phyloP scores from a whole-genome alignment of 2,329 filamentous ascomycete genomes.

The Nectriaceae sp. region DNA sequence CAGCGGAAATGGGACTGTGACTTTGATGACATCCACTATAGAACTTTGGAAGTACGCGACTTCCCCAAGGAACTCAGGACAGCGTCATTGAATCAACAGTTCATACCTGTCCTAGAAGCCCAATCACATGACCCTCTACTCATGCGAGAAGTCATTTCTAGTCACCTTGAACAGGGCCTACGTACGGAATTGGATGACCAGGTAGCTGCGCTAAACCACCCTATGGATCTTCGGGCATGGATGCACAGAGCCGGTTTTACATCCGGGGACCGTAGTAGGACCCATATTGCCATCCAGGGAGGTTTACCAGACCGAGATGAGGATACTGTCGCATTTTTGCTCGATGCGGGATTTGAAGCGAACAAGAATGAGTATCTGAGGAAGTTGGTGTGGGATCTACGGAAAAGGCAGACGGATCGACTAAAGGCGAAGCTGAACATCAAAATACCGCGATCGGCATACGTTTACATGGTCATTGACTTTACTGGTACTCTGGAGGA shows the following conservation, averaged over 20 bases:
- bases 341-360: slow-evolving; percentile 62
- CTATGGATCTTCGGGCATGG: slow-evolving; percentile 56
- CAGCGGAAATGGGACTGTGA: slow-evolving; percentile 69
- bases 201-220: slow-evolving; percentile 50
- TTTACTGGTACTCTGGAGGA: slow-evolving; percentile 61
- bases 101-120: slow-evolving; percentile 68
- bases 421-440: slow-evolving; percentile 62
- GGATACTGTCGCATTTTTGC: slow-evolving; percentile 55
- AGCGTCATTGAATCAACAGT: slow-evolving; percentile 65
- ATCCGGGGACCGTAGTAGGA: slow-evolving; percentile 39
- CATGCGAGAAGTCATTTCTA: slow-evolving; percentile 52
- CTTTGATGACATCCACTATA: slow-evolving; percentile 48
- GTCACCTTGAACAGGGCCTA: slow-evolving; percentile 52
- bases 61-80: slow-evolving; percentile 36
- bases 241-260: slow-evolving; percentile 42
- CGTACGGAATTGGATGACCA: slow-evolving; percentile 53
- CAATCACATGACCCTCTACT: slow-evolving; percentile 46
- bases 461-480: slow-evolving; percentile 69
- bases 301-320: slow-evolving; percentile 52
- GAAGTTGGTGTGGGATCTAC: slow-evolving; percentile 47
- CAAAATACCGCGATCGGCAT: slow-evolving; percentile 60
- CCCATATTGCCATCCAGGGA: slow-evolving; percentile 45
- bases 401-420: slow-evolving; percentile 53
- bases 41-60: slow-evolving; percentile 66
- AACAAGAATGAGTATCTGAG: slow-evolving; percentile 49